Evolutionary conservation across 306 rosid species (phyloP).

Genomic region (Acmispon strigosus): DNA sequence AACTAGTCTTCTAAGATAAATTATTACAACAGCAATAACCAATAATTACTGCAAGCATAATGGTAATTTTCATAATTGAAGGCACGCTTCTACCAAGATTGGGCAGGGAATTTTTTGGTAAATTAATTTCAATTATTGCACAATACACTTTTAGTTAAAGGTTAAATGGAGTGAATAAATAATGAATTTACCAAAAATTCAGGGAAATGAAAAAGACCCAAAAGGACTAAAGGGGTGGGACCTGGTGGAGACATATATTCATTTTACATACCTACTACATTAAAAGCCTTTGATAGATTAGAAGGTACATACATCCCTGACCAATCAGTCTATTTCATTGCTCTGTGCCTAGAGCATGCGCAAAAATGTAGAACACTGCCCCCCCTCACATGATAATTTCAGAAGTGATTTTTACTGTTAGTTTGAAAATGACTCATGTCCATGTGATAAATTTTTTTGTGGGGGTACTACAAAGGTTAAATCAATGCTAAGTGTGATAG

Average conservation of each 20-base stretch:
- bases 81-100: background rate
- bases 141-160: background rate
- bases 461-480: background rate
- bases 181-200: constrained; percentile 3
- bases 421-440: constrained; percentile 40
- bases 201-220: constrained; percentile 21
- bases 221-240: constrained; percentile 21
- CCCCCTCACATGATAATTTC: constrained; percentile 26
- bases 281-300: constrained; percentile 32
- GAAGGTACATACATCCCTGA: constrained; percentile 24
- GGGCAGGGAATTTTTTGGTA: background rate
- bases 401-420: constrained; percentile 25
- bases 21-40: too few species aligned
- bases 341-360: constrained; percentile 61
- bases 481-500: background rate
- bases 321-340: constrained; percentile 35
- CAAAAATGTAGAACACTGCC: constrained; percentile 29
- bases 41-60: constrained; percentile 10
- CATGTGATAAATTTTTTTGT: background rate
- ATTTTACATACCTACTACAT: constrained; percentile 20
- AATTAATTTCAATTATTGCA: background rate
- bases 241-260: constrained; percentile 22
- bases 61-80: constrained; percentile 4
- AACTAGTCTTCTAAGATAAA: background rate
- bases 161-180: background rate